Evolutionary conservation across 2,329 filamentous ascomycete species (phyloP).

Genomic region (Fusarium solani-melongenae): DNA sequence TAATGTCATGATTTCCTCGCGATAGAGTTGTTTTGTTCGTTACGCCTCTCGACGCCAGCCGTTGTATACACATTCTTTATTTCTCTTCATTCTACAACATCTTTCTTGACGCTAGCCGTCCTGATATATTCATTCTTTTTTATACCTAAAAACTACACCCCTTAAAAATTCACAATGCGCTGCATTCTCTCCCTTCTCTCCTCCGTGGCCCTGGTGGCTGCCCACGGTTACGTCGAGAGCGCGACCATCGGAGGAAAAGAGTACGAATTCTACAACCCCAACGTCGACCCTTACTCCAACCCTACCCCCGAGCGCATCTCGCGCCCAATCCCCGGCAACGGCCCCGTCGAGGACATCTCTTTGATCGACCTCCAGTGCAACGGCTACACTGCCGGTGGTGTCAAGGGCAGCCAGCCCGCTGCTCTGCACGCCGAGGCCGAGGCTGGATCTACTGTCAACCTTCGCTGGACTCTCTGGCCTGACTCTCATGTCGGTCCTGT

Average conservation of each 20-base stretch:
- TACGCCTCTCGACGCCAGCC: conserved; percentile 12
- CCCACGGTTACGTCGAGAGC: conserved; percentile 61
- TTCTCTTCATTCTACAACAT: background rate
- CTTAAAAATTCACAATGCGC: conserved; percentile 31
- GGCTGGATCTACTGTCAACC: conserved; percentile 63
- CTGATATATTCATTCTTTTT: conserved; percentile 3
- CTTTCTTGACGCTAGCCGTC: background rate
- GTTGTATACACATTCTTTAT: background rate
- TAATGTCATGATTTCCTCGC: conserved; percentile 20
- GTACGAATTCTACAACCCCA: conserved; percentile 51
- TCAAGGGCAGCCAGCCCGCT: conserved; percentile 61
- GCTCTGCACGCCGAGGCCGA: conserved; percentile 63
- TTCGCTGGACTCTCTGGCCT: conserved; percentile 66
- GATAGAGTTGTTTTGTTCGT: background rate
- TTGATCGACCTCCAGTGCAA: conserved; percentile 67
- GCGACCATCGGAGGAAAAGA: conserved; percentile 55
- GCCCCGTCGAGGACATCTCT: conserved; percentile 65
- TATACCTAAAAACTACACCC: background rate
- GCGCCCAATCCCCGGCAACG: conserved; percentile 67
- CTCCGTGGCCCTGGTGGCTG: conserved; percentile 55
- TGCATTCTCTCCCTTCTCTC: conserved; percentile 42
- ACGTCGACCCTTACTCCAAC: conserved; percentile 57
- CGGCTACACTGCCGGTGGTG: conserved; percentile 61
- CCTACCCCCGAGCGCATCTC: conserved; percentile 63
- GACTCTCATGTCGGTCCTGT: conserved; percentile 64